phyloP scores from a whole-genome alignment of 768 basidiomycete genomes.

The Pholiota microspora region DNA sequence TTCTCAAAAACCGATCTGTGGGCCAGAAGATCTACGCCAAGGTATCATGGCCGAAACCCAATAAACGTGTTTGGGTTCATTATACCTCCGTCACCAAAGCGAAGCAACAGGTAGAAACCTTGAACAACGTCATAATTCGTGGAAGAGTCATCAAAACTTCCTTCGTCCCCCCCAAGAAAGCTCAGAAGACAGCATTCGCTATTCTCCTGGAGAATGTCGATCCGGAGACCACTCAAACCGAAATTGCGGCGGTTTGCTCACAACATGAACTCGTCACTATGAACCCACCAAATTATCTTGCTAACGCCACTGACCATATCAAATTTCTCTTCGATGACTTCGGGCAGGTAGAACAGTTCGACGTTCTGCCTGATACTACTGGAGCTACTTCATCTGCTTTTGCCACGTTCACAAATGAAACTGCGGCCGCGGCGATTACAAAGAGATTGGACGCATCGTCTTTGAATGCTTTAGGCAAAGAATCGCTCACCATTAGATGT shows the following conservation, averaged over 20 bases:
- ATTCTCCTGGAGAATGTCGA: slow-evolving; percentile 47
- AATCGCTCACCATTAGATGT: slow-evolving; percentile 34
- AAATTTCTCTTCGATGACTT: slow-evolving; percentile 30
- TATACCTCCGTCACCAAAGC: slow-evolving; percentile 43
- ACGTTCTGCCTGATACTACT: slow-evolving; percentile 31
- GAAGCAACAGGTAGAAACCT: slow-evolving; percentile 35
- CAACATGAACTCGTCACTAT: slow-evolving; percentile 26
- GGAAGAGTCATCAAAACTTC: slow-evolving; percentile 38
- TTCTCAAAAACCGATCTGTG: slow-evolving; percentile 10
- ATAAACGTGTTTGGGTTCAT: slow-evolving; percentile 41
- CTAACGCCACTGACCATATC: slow-evolving; percentile 29
- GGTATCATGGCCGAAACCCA: slow-evolving; percentile 45
- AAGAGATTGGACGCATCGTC: slow-evolving; percentile 23
- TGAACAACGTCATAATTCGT: slow-evolving; percentile 37
- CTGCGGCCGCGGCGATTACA: slow-evolving; percentile 32
- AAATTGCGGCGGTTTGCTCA: slow-evolving; percentile 32
- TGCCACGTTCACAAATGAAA: slow-evolving; percentile 35
- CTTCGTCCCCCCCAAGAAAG: slow-evolving; percentile 32
- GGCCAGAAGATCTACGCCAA: slow-evolving; percentile 25
- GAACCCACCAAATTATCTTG: slow-evolving; percentile 33
- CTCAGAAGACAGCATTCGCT: slow-evolving; percentile 34
- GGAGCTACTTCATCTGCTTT: slow-evolving; percentile 37
- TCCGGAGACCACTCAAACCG: slow-evolving; percentile 24
- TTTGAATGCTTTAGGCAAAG: slow-evolving; percentile 37
- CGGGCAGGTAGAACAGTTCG: slow-evolving; percentile 39